Evolutionary conservation across 257 asterid species (phyloP), one percentile per base, ranked within the genome.

Genomic region (Gentiana dahurica): DNA sequence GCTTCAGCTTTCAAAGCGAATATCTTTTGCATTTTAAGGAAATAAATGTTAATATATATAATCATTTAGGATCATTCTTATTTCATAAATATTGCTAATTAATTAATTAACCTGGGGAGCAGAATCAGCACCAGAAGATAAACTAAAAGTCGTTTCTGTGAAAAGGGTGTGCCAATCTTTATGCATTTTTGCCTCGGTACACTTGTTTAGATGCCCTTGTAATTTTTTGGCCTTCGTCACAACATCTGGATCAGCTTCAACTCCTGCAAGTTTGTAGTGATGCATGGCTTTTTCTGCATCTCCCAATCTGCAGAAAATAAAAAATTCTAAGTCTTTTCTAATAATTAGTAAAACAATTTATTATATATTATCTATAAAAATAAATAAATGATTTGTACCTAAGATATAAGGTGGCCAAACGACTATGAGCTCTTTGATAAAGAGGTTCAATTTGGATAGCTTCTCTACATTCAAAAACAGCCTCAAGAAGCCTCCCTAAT

Each of bases 401-500:
- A 63, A 83, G 71, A 59, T 76, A 83, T 58, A 86, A 74, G 0
- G 86, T 79, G 45, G 90, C 94, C 73, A 83, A 68, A 59, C 90
- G 81, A 66, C 79, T 86, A 73, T 86, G 95, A 60, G 94, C 95
- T 57, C 95, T 80, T 61, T 87, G 95, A 55, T 84, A 84, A 46
- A 56, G 65, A 0, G 94, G 95, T 34, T 87, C 94, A 35, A 84
- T 84, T 52, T 84, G 65, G 48, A 87, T 81, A 1, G 95, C 95
- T 79, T 87, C 91, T 50, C 85, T 65, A 71, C 95, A 87, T 70
- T 92, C 99, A 34, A 83, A 74, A 9, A 82, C 97, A 5, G 99
- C 99, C 68, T 88, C 87, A n/a, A 85, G 87, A 68, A 88, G 91
- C 76, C 80, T 75, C 24, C 99, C 99, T 51, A 92, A 36, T 8